Conservation (phyloP, 495 filamentous ascomycete species). For the Hypomontagnella submonticulosa region DNA sequence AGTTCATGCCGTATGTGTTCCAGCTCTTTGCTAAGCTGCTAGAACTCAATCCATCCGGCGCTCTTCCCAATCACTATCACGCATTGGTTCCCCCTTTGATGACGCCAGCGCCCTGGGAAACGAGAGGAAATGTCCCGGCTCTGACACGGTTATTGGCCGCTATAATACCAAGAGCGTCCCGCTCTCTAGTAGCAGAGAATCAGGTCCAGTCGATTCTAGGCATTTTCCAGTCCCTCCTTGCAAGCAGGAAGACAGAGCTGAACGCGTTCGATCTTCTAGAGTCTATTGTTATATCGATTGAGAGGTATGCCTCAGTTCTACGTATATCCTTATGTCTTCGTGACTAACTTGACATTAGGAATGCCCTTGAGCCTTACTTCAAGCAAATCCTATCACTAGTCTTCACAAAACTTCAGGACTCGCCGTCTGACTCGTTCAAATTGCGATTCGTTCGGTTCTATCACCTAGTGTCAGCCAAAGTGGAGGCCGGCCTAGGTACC, state of each 20-base stretch:
- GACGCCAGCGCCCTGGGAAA: slow-evolving; percentile 83
- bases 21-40: slow-evolving; percentile 92
- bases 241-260: slow-evolving; percentile 76
- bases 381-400: slow-evolving; percentile 81
- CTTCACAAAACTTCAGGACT: slow-evolving; percentile 80
- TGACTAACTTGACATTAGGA: slow-evolving; percentile 56
- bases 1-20: slow-evolving; percentile 97
- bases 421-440: slow-evolving; percentile 80
- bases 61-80: slow-evolving; percentile 80
- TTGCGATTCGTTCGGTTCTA: slow-evolving; percentile 89
- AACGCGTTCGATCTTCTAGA: slow-evolving; percentile 93
- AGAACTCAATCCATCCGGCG: slow-evolving; percentile 78
- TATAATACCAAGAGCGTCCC: slow-evolving; percentile 79
- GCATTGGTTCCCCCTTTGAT: slow-evolving; percentile 79
- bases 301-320: slow-evolving; percentile 63
- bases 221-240: slow-evolving; percentile 90
- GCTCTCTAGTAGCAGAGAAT: slow-evolving; percentile 73
- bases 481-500: slow-evolving; percentile 79
- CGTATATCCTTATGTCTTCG: background rate
- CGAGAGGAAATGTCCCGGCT: slow-evolving; percentile 90
- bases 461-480: slow-evolving; percentile 83
- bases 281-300: slow-evolving; percentile 74
- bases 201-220: slow-evolving; percentile 83
- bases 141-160: slow-evolving; percentile 85
- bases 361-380: slow-evolving; percentile 79